These are phyloP conservation scores for Euphrasia confusa DNA, from an alignment of 257 asterid genomes.

Conservation along the genomic window DNA sequence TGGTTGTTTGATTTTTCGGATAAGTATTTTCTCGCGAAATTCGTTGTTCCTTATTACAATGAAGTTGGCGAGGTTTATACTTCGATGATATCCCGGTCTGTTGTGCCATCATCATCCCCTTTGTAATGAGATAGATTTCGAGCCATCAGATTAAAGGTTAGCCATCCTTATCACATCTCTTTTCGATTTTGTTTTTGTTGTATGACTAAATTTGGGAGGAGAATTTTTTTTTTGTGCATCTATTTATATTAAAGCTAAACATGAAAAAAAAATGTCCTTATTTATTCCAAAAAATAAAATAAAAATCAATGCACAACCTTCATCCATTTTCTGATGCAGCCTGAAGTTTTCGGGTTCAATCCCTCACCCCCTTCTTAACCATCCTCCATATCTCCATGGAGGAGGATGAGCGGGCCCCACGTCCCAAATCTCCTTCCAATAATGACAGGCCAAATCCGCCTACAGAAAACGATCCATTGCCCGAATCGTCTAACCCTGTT, in stretches of 20 bases:
- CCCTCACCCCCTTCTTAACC: constrained; percentile 10
- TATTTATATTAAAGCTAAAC: too few relatives aligned
- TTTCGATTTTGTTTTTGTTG: too few relatives aligned
- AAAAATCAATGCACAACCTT: not conserved
- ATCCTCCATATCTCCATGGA: constrained; percentile 34
- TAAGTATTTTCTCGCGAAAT: constrained; percentile 8
- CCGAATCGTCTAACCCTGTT: not conserved
- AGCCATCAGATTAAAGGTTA: too few relatives aligned
- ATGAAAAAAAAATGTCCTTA: too few relatives aligned
- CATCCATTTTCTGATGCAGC: not conserved
- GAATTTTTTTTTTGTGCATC: too few relatives aligned
- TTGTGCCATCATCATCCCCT: not conserved
- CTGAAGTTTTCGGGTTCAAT: not conserved
- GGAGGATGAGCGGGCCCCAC: constrained; percentile 24
- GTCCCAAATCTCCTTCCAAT: not conserved
- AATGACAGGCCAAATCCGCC: not conserved
- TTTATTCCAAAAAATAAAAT: not conserved
- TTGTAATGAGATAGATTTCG: too few relatives aligned
- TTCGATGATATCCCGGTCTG: not conserved
- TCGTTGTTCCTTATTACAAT: constrained; percentile 3
- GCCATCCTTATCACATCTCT: too few relatives aligned
- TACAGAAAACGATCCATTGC: not conserved
- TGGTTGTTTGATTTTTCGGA: not conserved
- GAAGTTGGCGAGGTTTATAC: constrained; percentile 17
- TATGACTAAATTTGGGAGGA: too few relatives aligned